Evolutionary conservation across 441 rosid species (phyloP).

Genomic region (Gossypium trilobum): DNA sequence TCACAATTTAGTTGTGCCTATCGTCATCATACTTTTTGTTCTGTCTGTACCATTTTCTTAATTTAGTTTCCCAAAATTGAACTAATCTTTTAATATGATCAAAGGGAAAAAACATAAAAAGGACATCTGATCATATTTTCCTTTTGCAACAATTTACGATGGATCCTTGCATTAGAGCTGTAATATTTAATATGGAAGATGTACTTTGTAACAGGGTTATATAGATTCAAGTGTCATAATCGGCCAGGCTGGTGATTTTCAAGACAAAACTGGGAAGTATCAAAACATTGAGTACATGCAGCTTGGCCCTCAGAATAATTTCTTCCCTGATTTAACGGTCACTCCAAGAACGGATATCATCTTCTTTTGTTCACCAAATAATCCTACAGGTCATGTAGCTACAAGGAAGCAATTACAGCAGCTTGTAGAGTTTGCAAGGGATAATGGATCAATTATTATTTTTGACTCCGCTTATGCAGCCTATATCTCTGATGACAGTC

Average conservation of each 20-base stretch:
- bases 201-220: constrained; percentile 10
- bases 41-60: not conserved
- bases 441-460: constrained; percentile 52
- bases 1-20: not conserved
- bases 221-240: too few species aligned
- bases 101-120: not conserved
- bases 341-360: constrained; percentile 51
- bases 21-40: not conserved
- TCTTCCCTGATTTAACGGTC: constrained; percentile 44
- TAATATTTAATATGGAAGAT: not conserved
- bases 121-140: not conserved
- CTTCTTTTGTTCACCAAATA: constrained; percentile 73
- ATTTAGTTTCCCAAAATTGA: not conserved
- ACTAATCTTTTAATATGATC: not conserved
- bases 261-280: not conserved
- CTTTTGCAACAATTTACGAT: not conserved
- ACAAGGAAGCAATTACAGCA: constrained; percentile 38
- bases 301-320: constrained; percentile 39
- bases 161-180: not conserved
- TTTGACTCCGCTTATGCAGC: constrained; percentile 59
- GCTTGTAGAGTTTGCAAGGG: constrained; percentile 52
- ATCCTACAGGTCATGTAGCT: constrained; percentile 67
- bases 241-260: too few species aligned
- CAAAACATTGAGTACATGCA: constrained; percentile 48
- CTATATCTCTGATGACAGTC: constrained; percentile 45